Conservation (phyloP, 2,329 filamentous ascomycete species). For the Hymenoscyphus albidus region DNA sequence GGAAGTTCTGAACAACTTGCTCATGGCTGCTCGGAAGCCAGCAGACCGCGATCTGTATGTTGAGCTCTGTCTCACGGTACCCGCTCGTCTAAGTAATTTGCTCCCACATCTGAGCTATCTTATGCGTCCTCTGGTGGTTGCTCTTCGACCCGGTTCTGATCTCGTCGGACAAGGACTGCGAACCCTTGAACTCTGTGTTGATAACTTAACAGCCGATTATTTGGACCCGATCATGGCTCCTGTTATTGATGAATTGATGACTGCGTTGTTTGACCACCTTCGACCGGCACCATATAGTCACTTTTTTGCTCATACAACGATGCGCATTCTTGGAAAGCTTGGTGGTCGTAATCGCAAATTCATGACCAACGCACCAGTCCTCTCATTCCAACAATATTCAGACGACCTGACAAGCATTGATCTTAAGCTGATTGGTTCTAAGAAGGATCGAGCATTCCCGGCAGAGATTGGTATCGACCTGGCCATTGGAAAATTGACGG, state of each 20-base stretch:
- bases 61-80: constrained; percentile 92
- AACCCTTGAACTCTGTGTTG: constrained; percentile 93
- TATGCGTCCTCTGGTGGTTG: constrained; percentile 97
- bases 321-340: constrained; percentile 94
- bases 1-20: constrained; percentile 91
- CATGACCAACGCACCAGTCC: constrained; percentile 81
- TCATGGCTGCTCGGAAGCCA: constrained; percentile 85
- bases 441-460: constrained; percentile 83
- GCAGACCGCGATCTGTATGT: constrained; percentile 94
- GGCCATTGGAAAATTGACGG: constrained; percentile 83
- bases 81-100: constrained; percentile 87
- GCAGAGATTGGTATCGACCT: constrained; percentile 81
- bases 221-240: constrained; percentile 98
- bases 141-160: constrained; percentile 84
- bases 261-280: constrained; percentile 91
- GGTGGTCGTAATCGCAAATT: constrained; percentile 95
- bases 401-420: constrained; percentile 89
- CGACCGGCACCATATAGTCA: constrained; percentile 93
- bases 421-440: constrained; percentile 82
- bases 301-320: constrained; percentile 95
- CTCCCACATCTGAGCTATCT: constrained; percentile 92
- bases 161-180: constrained; percentile 90
- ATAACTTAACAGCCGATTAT: constrained; percentile 97
- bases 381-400: constrained; percentile 78
- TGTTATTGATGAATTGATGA: constrained; percentile 98